Base-by-base conservation (phyloP, 2,329 filamentous ascomycete species). In the Coniochaeta sp. region DNA sequence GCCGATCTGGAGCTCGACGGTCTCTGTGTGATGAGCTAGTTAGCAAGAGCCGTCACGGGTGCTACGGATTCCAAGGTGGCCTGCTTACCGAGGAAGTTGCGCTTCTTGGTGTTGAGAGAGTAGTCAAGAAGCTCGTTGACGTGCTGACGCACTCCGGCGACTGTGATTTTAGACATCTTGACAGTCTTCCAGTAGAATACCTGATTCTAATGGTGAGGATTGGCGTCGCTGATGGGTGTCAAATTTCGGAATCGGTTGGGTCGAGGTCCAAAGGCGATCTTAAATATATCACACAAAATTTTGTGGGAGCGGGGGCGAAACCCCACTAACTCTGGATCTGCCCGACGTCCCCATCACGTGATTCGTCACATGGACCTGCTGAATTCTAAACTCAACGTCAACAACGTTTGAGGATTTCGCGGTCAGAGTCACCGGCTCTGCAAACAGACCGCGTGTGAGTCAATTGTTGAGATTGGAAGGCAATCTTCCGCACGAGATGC, bases 101-200 rank as follows among this genome's bases (percentile, higher is more conserved):
- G 85, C 90, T 96, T 96, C 89, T 96, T 96, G 79, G 90, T 91
- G 80, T 96, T 87, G 59, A 64, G 68, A 62, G 90, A 96, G 89
- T 98, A 98, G 75, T 96, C 89, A 74, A 99, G 89, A 74, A 99
- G 86, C 78, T 95, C 86, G 79, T 89, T 83, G 78, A 98, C 91
- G 84, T 98, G 93, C 79, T 86, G 84, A 86, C 93, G 91, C 86
- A 96, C 92, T 90, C 92, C 91, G 86, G 91, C 91, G 75, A 71
- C 73, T 87, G 89, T 90, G 81, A 91, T 91, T 81, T 93, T 93
- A 71, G 89, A 92, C 89, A 92, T 91, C 69, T 79, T 87, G 84
- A 85, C 88, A 89, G 89, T 92, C 89, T 92, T 90, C 89, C 89
- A 90, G 83, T 89, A 90, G 87, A 89, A 77, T 78, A 65, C 64